Conservation (phyloP, 352 stramenopile species). For the Globisporangium nagaii region DNA sequence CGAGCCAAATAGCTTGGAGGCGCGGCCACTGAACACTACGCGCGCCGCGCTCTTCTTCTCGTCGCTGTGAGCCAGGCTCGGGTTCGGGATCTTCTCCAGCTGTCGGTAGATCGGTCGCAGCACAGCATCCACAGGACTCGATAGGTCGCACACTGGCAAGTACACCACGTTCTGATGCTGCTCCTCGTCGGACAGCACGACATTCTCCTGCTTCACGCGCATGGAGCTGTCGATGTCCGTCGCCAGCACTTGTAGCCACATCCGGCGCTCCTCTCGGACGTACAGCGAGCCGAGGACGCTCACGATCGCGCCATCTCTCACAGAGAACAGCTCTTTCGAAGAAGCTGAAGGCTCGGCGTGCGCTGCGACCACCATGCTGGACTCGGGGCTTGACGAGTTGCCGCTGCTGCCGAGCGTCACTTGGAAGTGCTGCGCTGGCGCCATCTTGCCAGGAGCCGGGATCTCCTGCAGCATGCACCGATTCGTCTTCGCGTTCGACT, state of each 20-base stretch:
- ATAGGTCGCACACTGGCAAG: slow-evolving; percentile 34
- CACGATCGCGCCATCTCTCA: slow-evolving; percentile 49
- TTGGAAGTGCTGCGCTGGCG: slow-evolving; percentile 53
- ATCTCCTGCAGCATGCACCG: slow-evolving; percentile 76
- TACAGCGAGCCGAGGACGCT: slow-evolving; percentile 46
- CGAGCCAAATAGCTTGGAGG: slow-evolving; percentile 70
- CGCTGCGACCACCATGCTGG: slow-evolving; percentile 16
- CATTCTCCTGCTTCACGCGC: slow-evolving; percentile 24
- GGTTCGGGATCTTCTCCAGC: slow-evolving; percentile 37
- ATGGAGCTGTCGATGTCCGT: slow-evolving; percentile 44
- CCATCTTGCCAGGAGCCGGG: slow-evolving; percentile 43
- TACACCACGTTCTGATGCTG: slow-evolving; percentile 50
- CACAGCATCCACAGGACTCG: slow-evolving; percentile 20
- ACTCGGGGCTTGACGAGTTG: slow-evolving; percentile 12
- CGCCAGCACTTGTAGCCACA: slow-evolving; percentile 66
- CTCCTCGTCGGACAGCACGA: slow-evolving; percentile 32
- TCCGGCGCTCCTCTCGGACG: slow-evolving; percentile 32
- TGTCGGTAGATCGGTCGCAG: slow-evolving; percentile 38
- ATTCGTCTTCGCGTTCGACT: slow-evolving; percentile 76
- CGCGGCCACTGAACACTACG: slow-evolving; percentile 63
- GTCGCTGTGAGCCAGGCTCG: slow-evolving; percentile 12
- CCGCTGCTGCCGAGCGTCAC: slow-evolving; percentile 6
- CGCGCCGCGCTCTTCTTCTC: slow-evolving; percentile 26
- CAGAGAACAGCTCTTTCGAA: slow-evolving; percentile 43
- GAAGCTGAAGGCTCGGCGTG: slow-evolving; percentile 26